These are phyloP conservation scores for Drechmeria coniospora DNA, from an alignment of 2,329 filamentous ascomycete genomes.

Conservation along the genomic window DNA sequence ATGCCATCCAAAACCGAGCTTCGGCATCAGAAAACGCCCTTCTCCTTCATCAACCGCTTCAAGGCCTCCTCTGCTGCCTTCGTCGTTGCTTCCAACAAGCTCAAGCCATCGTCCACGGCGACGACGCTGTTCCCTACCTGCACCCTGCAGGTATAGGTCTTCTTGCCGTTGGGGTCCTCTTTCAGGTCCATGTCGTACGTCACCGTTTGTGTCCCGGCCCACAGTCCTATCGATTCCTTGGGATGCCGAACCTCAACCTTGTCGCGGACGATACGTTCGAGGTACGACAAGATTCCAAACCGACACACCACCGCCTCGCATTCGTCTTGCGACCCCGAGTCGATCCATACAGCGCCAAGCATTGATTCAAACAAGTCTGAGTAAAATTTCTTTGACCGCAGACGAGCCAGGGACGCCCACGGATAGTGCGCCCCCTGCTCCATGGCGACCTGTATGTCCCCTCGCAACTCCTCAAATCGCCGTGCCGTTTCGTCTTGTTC, in stretches of 20 bases:
- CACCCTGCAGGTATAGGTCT: constrained; percentile 29
- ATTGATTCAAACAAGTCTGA: constrained; percentile 73
- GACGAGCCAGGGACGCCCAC: constrained; percentile 54
- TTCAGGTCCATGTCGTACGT: constrained; percentile 30
- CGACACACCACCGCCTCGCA: constrained; percentile 46
- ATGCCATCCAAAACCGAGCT: too few species aligned
- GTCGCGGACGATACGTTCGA: constrained; percentile 45
- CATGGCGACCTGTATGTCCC: constrained; percentile 34
- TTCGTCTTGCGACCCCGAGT: constrained; percentile 45
- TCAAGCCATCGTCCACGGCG: constrained; percentile 29
- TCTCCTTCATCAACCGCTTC: constrained; percentile 13
- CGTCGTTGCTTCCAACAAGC: constrained; percentile 35
- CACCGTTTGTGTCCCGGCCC: constrained; percentile 37
- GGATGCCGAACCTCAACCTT: constrained; percentile 44
- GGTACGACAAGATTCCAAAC: constrained; percentile 48
- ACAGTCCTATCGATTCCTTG: constrained; percentile 51
- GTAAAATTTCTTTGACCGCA: constrained; percentile 60
- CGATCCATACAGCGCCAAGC: constrained; percentile 71
- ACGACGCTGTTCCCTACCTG: constrained; percentile 30
- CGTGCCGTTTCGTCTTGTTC: constrained; percentile 27
- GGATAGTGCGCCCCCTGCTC: constrained; percentile 44
- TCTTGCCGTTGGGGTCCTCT: constrained; percentile 8
- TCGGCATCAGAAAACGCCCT: not conserved
- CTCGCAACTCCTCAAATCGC: constrained; percentile 32
- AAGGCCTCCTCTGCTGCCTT: constrained; percentile 39